Percentiles rank a stretch among this genome's conserved stretches.
These are phyloP conservation scores for Alternaria incomplexa DNA, from an alignment of 2,329 filamentous ascomycete genomes.

Conservation along the genomic window DNA sequence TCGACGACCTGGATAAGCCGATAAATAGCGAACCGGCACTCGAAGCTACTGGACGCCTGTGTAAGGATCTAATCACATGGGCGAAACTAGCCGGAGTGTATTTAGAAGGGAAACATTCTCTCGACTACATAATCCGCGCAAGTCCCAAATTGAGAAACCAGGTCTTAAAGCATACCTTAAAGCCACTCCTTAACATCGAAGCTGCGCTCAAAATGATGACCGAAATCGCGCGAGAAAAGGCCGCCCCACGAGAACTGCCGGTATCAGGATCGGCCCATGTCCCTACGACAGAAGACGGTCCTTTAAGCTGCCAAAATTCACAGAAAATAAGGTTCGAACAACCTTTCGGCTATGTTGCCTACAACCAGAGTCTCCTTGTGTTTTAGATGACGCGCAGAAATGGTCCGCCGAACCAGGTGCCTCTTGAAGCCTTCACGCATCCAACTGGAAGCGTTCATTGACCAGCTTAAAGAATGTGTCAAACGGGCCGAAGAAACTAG, in stretches of 20 bases:
- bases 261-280: neutral
- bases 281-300: neutral
- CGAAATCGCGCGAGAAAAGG: neutral
- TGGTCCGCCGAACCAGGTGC: neutral
- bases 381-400: neutral
- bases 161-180: neutral
- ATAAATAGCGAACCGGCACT: neutral
- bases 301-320: neutral
- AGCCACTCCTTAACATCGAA: neutral
- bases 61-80: neutral
- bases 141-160: neutral
- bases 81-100: neutral
- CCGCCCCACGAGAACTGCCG: neutral
- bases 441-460: too few species aligned
- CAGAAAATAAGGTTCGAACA: neutral
- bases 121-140: neutral
- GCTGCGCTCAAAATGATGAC: neutral
- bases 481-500: too few species aligned
- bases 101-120: neutral
- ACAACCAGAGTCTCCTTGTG: neutral
- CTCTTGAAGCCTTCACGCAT: neutral
- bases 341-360: neutral
- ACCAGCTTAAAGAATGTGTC: too few species aligned
- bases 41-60: neutral
- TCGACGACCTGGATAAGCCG: neutral